phyloP scores from a whole-genome alignment of 768 basidiomycete genomes.

The Mycena chlorophos region DNA sequence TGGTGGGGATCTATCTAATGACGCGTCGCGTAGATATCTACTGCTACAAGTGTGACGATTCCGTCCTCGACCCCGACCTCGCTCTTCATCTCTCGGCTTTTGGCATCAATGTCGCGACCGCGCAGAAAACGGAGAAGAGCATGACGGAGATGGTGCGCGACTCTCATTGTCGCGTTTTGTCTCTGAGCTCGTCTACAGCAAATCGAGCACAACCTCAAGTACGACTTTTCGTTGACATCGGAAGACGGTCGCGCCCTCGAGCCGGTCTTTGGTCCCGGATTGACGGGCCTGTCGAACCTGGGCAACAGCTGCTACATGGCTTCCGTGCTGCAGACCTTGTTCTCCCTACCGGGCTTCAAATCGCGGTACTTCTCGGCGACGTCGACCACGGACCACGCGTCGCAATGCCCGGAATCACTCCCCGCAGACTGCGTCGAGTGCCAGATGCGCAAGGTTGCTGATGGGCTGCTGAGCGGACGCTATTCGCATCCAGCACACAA shows the following conservation, averaged over 20 bases:
- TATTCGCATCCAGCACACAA: constrained; percentile 68
- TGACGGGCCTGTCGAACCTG: constrained; percentile 89
- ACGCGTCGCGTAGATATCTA: constrained; percentile 66
- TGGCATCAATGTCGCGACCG: constrained; percentile 80
- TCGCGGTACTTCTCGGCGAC: constrained; percentile 57
- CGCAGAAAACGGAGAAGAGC: constrained; percentile 92
- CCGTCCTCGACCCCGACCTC: constrained; percentile 48
- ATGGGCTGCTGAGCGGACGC: constrained; percentile 90
- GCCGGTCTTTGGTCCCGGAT: constrained; percentile 83
- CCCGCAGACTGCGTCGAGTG: constrained; percentile 92
- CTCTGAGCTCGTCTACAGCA: constrained; percentile 50
- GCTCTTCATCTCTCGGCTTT: constrained; percentile 71
- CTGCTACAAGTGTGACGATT: constrained; percentile 83
- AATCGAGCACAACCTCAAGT: constrained; percentile 94
- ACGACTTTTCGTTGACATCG: constrained; percentile 88
- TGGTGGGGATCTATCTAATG: background rate
- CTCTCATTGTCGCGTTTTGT: background rate
- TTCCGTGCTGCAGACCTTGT: constrained; percentile 84
- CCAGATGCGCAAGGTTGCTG: constrained; percentile 89
- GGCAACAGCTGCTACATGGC: constrained; percentile 99
- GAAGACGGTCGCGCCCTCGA: constrained; percentile 86
- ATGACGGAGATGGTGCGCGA: constrained; percentile 87
- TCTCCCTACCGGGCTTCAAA: constrained; percentile 78
- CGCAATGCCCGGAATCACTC: constrained; percentile 60
- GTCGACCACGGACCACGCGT: constrained; percentile 46